Evolutionary conservation across 768 basidiomycete genomes (phyloP).

Genomic region (Lyophyllum semitale): DNA sequence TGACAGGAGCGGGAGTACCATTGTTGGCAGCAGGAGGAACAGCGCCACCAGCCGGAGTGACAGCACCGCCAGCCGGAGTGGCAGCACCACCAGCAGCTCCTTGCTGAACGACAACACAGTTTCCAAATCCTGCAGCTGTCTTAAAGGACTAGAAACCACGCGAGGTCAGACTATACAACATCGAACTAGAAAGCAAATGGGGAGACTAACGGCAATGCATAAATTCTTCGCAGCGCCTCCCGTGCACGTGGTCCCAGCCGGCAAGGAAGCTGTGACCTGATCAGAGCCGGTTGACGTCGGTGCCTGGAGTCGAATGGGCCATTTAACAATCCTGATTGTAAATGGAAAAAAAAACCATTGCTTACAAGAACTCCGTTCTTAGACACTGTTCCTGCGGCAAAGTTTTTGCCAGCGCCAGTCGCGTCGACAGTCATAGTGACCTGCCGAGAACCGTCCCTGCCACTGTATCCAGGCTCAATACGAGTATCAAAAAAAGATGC

Average conservation of each 20-base stretch:
- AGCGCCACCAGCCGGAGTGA: neutral
- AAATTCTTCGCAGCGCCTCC: slow-evolving; percentile 45
- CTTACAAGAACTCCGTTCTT: slow-evolving; percentile 52
- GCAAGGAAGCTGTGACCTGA: slow-evolving; percentile 43
- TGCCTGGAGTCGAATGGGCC: slow-evolving; percentile 26
- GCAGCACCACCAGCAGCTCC: slow-evolving; percentile 17
- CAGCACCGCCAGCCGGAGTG: neutral
- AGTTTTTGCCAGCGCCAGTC: slow-evolving; percentile 41
- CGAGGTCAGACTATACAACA: neutral
- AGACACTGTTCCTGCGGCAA: slow-evolving; percentile 37
- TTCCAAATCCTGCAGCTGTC: slow-evolving; percentile 53
- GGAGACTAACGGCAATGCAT: slow-evolving; percentile 47
- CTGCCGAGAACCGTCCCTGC: slow-evolving; percentile 48
- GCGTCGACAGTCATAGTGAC: slow-evolving; percentile 48
- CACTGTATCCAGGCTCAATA: slow-evolving; percentile 25
- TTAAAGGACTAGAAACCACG: slow-evolving; percentile 38
- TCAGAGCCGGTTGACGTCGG: slow-evolving; percentile 40
- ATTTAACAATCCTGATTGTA: neutral
- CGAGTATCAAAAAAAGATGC: neutral
- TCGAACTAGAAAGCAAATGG: neutral
- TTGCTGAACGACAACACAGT: slow-evolving; percentile 52
- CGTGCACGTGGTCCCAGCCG: slow-evolving; percentile 49
- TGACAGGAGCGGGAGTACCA: slow-evolving; percentile 6
- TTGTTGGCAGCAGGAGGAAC: slow-evolving; percentile 2
- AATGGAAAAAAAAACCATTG: neutral